These are phyloP conservation scores for Draba incana DNA, from an alignment of 345 rosid species.

Conservation along the genomic window DNA sequence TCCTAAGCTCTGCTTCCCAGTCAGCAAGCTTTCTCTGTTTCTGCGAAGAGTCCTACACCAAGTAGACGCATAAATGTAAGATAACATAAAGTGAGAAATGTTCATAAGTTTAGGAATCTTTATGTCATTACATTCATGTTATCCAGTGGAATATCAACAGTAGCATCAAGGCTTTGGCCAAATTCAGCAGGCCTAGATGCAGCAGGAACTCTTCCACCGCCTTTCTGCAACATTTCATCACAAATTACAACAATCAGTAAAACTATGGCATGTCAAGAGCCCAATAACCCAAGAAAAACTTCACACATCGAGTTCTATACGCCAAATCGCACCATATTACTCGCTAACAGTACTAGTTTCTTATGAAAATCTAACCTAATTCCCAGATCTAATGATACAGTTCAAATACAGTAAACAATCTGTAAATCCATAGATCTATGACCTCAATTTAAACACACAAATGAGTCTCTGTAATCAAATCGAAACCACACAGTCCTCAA, in stretches of 20 bases:
- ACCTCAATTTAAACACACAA: background rate
- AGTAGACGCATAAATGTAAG: constrained; percentile 28
- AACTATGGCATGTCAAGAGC: background rate
- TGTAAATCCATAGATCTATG: constrained; percentile 19
- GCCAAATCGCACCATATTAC: background rate
- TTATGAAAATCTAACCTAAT: background rate
- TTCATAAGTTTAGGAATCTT: background rate
- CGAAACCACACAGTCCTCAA: constrained; percentile 3
- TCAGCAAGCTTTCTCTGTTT: constrained; percentile 78
- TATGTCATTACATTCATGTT: constrained; percentile 62
- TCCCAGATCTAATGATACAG: constrained; percentile 34
- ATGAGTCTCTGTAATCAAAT: background rate
- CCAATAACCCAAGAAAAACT: background rate
- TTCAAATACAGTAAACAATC: background rate
- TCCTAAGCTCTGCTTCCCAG: constrained; percentile 94
- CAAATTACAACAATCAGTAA: background rate
- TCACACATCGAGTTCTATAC: background rate
- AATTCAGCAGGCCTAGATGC: constrained; percentile 63
- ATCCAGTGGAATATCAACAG: constrained; percentile 90
- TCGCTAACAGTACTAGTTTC: background rate
- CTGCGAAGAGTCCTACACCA: constrained; percentile 64
- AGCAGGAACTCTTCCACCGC: constrained; percentile 64
- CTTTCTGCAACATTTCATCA: constrained; percentile 54
- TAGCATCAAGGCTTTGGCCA: constrained; percentile 76
- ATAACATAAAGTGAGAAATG: background rate